Conservation (phyloP, 352 stramenopile genomes). For the Phytopythium montanum region DNA sequence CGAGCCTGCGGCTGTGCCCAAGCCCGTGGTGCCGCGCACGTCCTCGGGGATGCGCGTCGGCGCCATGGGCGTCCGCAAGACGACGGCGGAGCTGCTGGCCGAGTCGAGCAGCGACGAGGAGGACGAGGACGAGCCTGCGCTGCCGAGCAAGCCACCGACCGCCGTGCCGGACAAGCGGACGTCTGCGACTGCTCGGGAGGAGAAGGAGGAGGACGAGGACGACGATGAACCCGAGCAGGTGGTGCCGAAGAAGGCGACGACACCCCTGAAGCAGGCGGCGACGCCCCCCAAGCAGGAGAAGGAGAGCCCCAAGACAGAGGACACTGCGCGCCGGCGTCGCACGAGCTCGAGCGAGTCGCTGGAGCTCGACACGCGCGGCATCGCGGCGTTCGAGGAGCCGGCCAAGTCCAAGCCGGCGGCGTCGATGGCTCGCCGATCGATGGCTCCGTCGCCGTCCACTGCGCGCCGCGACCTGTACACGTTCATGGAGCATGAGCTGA, state of each 20-base stretch:
- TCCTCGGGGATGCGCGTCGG: slow-evolving; percentile 48
- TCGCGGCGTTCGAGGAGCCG: slow-evolving; percentile 70
- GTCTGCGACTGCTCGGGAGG: background rate
- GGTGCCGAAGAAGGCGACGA: background rate
- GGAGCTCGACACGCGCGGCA: slow-evolving; percentile 74
- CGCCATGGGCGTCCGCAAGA: slow-evolving; percentile 64
- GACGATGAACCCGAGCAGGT: slow-evolving; percentile 8
- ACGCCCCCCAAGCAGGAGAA: slow-evolving; percentile 29
- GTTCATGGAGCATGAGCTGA: slow-evolving; percentile 81
- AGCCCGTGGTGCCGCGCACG: slow-evolving; percentile 36
- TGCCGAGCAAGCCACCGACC: slow-evolving; percentile 53
- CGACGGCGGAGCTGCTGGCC: slow-evolving; percentile 57
- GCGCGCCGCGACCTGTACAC: slow-evolving; percentile 85
- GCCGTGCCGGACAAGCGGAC: slow-evolving; percentile 22
- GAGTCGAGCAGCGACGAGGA: slow-evolving; percentile 83
- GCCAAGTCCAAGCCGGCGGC: slow-evolving; percentile 27
- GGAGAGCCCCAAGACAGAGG: slow-evolving; percentile 32
- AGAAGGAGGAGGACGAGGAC: slow-evolving; percentile 19
- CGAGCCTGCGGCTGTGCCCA: slow-evolving; percentile 46
- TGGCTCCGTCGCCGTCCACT: slow-evolving; percentile 38
- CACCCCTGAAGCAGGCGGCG: slow-evolving; percentile 22
- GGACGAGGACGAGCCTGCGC: slow-evolving; percentile 37
- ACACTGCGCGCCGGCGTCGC: slow-evolving; percentile 36
- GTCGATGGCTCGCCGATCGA: slow-evolving; percentile 13
- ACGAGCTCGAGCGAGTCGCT: slow-evolving; percentile 80